These are phyloP conservation scores for Piloderma croceum DNA, from an alignment of 768 basidiomycete species.

Conservation along the genomic window DNA sequence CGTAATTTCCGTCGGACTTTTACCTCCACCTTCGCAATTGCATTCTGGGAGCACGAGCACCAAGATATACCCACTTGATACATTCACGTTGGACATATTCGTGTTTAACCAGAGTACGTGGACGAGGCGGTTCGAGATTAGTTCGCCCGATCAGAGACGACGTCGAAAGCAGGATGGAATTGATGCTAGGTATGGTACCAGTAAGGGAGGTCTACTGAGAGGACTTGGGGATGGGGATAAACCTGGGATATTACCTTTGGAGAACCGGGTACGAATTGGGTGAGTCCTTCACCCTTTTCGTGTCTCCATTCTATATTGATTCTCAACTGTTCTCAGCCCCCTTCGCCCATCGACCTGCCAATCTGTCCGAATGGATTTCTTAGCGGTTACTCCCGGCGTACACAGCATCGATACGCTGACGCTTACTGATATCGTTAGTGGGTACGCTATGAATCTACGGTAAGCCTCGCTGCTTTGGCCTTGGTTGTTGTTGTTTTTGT, in stretches of 20 bases:
- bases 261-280: slow-evolving; percentile 78
- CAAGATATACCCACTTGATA: slow-evolving; percentile 68
- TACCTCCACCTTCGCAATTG: slow-evolving; percentile 20
- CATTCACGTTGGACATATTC: slow-evolving; percentile 80
- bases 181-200: too few relatives aligned
- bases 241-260: slow-evolving; percentile 69
- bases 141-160: slow-evolving; percentile 52
- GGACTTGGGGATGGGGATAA: slow-evolving; percentile 26
- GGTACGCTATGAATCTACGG: slow-evolving; percentile 70
- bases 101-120: slow-evolving; percentile 78
- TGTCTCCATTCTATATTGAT: slow-evolving; percentile 5
- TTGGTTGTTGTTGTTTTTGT: not conserved
- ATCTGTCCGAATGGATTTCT: slow-evolving; percentile 79
- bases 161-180: slow-evolving; percentile 36
- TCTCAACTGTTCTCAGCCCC: slow-evolving; percentile 42
- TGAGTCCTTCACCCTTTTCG: slow-evolving; percentile 32
- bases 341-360: slow-evolving; percentile 78
- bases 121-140: slow-evolving; percentile 74
- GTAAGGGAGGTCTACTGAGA: too few relatives aligned
- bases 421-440: slow-evolving; percentile 70
- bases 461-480: slow-evolving; percentile 24
- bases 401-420: slow-evolving; percentile 70
- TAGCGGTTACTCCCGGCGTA: slow-evolving; percentile 75
- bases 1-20: slow-evolving; percentile 63
- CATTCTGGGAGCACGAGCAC: too few relatives aligned